Percentiles rank a stretch among this genome's conserved stretches.
These are phyloP conservation scores for Microdochium bolleyi DNA, from an alignment of 2,329 filamentous ascomycete species.

Conservation along the genomic window DNA sequence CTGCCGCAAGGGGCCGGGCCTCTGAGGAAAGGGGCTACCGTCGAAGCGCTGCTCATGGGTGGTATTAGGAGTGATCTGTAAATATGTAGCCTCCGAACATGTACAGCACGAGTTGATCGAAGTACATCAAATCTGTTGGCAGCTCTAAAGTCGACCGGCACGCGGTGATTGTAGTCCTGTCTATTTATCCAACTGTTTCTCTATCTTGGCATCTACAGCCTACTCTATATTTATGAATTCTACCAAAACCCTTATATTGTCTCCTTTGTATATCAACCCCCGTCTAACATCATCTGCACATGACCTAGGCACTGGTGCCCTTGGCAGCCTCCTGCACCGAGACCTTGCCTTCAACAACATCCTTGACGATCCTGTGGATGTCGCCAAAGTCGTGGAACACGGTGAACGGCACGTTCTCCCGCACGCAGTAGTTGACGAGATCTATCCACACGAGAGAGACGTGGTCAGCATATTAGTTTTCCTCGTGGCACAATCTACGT, in stretches of 20 bases:
- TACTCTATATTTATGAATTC: too few species aligned
- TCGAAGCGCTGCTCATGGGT: slow-evolving; percentile 76
- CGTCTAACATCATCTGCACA: too few species aligned
- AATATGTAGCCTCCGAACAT: too few species aligned
- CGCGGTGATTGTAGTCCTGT: too few species aligned
- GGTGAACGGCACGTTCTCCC: slow-evolving; percentile 78
- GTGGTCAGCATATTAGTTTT: background rate
- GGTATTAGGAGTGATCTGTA: background rate
- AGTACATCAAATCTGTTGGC: too few species aligned
- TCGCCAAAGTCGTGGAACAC: slow-evolving; percentile 78
- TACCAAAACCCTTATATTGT: background rate
- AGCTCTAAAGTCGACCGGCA: too few species aligned
- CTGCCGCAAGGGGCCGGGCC: slow-evolving; percentile 58
- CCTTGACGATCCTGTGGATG: slow-evolving; percentile 69
- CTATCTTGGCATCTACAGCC: too few species aligned
- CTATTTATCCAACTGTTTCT: background rate
- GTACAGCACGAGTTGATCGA: too few species aligned
- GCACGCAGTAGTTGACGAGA: slow-evolving; percentile 79
- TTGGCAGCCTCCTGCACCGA: slow-evolving; percentile 62
- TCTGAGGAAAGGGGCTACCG: slow-evolving; percentile 60
- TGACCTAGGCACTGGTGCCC: too few species aligned
- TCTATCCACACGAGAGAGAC: slow-evolving; percentile 39
- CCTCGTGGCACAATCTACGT: too few species aligned
- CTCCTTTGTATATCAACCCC: too few species aligned
- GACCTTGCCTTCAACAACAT: slow-evolving; percentile 66